phyloP scores from a whole-genome alignment of 2,329 filamentous ascomycete species.

The Xylariaceae sp. region DNA sequence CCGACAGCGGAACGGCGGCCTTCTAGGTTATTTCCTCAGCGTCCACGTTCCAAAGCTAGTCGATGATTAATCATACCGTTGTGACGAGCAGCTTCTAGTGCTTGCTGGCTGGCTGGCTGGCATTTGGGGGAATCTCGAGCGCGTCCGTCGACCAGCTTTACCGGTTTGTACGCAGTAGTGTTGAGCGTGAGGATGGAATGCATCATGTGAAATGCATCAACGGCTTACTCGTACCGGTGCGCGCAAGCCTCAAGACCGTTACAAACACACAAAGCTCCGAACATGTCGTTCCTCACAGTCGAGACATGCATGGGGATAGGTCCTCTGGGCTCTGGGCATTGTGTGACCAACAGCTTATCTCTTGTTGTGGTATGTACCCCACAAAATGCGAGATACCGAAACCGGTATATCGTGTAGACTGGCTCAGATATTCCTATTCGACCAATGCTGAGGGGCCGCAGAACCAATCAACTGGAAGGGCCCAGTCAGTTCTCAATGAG shows the following conservation, averaged over 20 bases:
- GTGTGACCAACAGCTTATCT: slow-evolving; percentile 9
- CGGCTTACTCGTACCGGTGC: neutral
- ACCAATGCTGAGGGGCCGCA: slow-evolving; percentile 5
- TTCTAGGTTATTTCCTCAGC: neutral
- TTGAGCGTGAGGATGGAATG: neutral
- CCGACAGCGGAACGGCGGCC: slow-evolving; percentile 12
- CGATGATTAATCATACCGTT: neutral
- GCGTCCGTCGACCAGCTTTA: neutral
- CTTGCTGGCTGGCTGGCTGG: neutral
- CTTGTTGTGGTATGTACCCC: slow-evolving; percentile 16
- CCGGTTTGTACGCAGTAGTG: neutral
- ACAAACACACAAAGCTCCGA: slow-evolving; percentile 1
- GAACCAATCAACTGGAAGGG: slow-evolving; percentile 5
- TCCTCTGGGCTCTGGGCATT: neutral
- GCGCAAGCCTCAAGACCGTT: neutral
- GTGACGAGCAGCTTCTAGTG: neutral
- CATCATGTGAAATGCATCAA: neutral
- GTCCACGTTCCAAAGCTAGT: neutral
- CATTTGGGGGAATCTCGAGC: neutral
- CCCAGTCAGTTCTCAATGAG: slow-evolving; percentile 6
- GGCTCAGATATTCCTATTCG: slow-evolving; percentile 14
- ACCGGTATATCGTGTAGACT: slow-evolving; percentile 17
- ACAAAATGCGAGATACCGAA: slow-evolving; percentile 20
- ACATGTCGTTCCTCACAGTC: slow-evolving; percentile 9
- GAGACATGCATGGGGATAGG: slow-evolving; percentile 6